phyloP scores from a whole-genome alignment of 106 monocot genomes.

The Acorus gramineus region DNA sequence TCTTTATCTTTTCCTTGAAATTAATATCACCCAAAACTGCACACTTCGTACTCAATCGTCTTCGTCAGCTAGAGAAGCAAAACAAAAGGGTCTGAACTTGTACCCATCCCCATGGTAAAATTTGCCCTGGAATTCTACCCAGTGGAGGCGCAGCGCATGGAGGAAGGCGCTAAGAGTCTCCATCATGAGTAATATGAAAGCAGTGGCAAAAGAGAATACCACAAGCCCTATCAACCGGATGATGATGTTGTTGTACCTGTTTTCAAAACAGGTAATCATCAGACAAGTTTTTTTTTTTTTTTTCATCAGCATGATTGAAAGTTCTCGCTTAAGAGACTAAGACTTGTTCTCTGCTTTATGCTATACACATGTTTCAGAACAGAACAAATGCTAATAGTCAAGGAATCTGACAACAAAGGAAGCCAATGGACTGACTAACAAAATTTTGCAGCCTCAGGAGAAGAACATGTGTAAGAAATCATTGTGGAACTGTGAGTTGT shows the following conservation, averaged over 20 bases:
- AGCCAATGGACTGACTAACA: too few species aligned
- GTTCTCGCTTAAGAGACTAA: too few species aligned
- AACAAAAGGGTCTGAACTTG: constrained; percentile 92
- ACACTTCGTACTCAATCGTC: constrained; percentile 32
- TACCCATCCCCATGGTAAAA: constrained; percentile 98
- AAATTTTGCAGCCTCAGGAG: too few species aligned
- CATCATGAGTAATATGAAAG: constrained; percentile 96
- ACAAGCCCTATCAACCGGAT: constrained; percentile 59
- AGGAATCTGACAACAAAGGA: too few species aligned
- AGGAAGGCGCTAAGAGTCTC: constrained; percentile 96
- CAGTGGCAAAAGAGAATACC: constrained; percentile 92
- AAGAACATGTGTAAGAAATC: too few species aligned
- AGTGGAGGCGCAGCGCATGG: constrained; percentile 92
- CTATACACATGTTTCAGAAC: too few species aligned
- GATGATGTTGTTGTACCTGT: constrained; percentile 76
- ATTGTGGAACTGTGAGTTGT: too few species aligned
- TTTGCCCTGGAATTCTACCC: constrained; percentile 95
- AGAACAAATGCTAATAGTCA: too few species aligned
- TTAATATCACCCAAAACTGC: not conserved
- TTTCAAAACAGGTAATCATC: too few species aligned
- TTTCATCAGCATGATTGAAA: too few species aligned
- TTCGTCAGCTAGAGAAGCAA: constrained; percentile 50
- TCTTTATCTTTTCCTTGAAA: not conserved
- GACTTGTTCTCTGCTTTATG: too few species aligned
- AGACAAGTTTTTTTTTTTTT: too few species aligned